phyloP scores from a whole-genome alignment of 148 eudicot species.

The Chenopodium album region DNA sequence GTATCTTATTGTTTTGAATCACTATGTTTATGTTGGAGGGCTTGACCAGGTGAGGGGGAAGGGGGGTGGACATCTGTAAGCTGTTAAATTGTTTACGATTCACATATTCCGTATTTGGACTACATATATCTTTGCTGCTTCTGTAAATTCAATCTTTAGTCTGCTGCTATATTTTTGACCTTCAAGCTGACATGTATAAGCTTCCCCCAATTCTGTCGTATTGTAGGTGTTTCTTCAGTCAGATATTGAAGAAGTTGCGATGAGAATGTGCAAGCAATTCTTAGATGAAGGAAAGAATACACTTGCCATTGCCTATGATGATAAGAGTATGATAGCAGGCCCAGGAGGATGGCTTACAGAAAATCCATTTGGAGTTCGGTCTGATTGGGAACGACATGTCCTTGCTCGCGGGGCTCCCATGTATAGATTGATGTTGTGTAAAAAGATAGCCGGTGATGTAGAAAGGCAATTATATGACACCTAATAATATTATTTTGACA shows the following conservation, averaged over 20 bases:
- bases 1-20: background rate
- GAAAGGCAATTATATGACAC: background rate
- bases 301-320: slow-evolving; percentile 37
- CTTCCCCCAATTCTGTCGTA: background rate
- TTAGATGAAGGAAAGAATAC: slow-evolving; percentile 56
- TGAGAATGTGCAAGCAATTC: slow-evolving; percentile 77
- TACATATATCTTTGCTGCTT: background rate
- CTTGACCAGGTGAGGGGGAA: no score
- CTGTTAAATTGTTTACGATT: no score
- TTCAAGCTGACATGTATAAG: background rate
- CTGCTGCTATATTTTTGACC: background rate
- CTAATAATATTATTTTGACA: no score
- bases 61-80: no score
- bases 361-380: slow-evolving; percentile 72
- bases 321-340: background rate
- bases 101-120: background rate
- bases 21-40: background rate
- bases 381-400: slow-evolving; percentile 92
- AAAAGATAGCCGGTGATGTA: slow-evolving; percentile 20
- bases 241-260: slow-evolving; percentile 70
- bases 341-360: slow-evolving; percentile 63
- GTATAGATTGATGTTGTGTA: slow-evolving; percentile 66
- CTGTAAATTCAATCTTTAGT: background rate
- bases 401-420: slow-evolving; percentile 68
- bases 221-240: slow-evolving; percentile 87